Evolutionary conservation across 2,329 filamentous ascomycete species (phyloP).

Genomic region (Harringtonia aguacate): DNA sequence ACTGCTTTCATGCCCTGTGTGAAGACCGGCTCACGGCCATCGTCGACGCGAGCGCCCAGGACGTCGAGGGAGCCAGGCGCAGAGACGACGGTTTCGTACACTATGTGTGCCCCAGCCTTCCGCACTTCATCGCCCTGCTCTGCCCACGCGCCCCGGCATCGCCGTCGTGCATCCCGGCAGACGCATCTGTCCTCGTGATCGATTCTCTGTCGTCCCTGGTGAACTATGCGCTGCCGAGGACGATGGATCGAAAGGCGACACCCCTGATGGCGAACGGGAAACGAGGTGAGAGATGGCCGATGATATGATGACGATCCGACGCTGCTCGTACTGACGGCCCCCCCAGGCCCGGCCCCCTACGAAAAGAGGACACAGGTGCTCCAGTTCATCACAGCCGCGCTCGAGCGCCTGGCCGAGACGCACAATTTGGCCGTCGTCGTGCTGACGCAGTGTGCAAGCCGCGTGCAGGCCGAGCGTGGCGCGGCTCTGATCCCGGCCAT

Average conservation of each 20-base stretch:
- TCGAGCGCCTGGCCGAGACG: slow-evolving; percentile 66
- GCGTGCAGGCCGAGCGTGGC: slow-evolving; percentile 54
- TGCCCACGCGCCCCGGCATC: slow-evolving; percentile 55
- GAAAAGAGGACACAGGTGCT: slow-evolving; percentile 32
- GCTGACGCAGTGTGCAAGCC: slow-evolving; percentile 73
- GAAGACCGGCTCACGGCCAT: slow-evolving; percentile 22
- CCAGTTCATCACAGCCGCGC: slow-evolving; percentile 54
- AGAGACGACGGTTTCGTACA: slow-evolving; percentile 29
- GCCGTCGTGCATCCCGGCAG: slow-evolving; percentile 46
- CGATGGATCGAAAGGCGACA: slow-evolving; percentile 15
- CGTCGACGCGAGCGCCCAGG: slow-evolving; percentile 10
- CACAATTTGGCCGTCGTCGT: slow-evolving; percentile 64
- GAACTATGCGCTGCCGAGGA: slow-evolving; percentile 63
- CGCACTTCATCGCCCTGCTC: slow-evolving; percentile 66
- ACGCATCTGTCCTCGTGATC: slow-evolving; percentile 61
- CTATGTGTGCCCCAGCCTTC: slow-evolving; percentile 47
- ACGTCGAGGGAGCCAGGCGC: slow-evolving; percentile 10
- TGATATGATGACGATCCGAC: not conserved
- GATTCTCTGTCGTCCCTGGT: slow-evolving; percentile 70
- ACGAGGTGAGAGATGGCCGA: not conserved
- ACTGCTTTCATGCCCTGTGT: slow-evolving; percentile 36
- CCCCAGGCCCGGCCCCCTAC: slow-evolving; percentile 7
- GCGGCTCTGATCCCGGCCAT: slow-evolving; percentile 67
- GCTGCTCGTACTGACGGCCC: not conserved
- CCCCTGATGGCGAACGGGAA: slow-evolving; percentile 11